Base-by-base conservation (phyloP, 2,329 filamentous ascomycete genomes). In the Xylariales sp. region DNA sequence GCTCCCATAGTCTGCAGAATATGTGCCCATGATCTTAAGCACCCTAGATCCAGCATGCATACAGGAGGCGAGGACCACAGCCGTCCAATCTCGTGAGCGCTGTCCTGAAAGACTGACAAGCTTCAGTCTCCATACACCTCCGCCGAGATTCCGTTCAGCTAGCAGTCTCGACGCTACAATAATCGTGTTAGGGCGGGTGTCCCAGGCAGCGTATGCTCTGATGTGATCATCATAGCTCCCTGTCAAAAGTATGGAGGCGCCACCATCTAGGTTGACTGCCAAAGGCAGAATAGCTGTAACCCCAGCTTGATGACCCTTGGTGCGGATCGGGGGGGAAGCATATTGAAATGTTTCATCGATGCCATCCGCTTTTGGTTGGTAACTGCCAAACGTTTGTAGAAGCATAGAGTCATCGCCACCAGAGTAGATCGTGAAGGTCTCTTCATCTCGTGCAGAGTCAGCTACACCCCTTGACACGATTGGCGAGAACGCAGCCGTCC, bases 181-280 rank as follows among this genome's bases (percentile, higher is more conserved):
- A n/a, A 18, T n/a, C n/a, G n/a, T n/a, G 8, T 27, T 8, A 8
- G 24, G 24, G 29, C 65, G 52, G 3, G 64, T 60, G 9, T 70
- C 64, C 19, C 65, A 59, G 9, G 79, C 64, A 1, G 72, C 60
- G 36, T 86, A 74, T 2, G 95, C 69, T 10, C 91, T 78, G 14
- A 97, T 69, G 46, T 74, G 71, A 53, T 97, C 90, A 54, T 97
- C 93, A 56, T 97, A 98, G 57, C 88, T 94, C 4, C 93, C 93
- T 0, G 90, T 96, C 3, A 95, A 55, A 3, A 95, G 62, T 4
- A 93, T 56, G 4, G 72, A 69, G 1, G 71, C 69, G 3, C 67
- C 66, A 7, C 73, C 66, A 7, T 58, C 50, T 0, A 57, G 51
- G 2, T 60, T 53, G 3, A 67, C 15, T 1, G 71, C 56, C 3